Evolutionary conservation across 306 rosid species (phyloP), one percentile per base, ranked within the genome.

Genomic region (Lagenaria siceraria): DNA sequence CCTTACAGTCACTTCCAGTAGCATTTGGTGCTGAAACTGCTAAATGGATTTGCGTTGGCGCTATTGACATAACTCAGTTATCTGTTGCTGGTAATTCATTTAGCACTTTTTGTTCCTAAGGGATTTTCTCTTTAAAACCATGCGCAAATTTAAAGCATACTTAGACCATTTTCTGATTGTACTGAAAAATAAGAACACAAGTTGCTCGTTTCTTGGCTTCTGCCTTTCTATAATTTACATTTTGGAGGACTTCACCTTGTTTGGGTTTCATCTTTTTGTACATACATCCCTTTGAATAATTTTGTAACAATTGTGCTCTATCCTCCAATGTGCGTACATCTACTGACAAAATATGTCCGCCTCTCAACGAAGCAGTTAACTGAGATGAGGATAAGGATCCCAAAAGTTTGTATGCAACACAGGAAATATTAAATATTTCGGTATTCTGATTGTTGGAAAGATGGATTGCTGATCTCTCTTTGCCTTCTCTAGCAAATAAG

Each of bases 41-140:
- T 38, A 96, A 96, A 77, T 96, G 99, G 99, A 96, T 96, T 40
- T 96, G 98, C 15, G 99, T 96, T 62, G 96, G 99, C 5, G 99
- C 99, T 77, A 92, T 96, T 33, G 98, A 96, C 89, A 88, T 96
- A 42, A 90, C 98, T 65, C 99, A 96, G 70, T 15, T 96, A 85
- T 90, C 97, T 31, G 77, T 96, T 12, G 98, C 96, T 36, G 97
- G 99, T 96, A 77, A 76, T 43, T 42, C 70, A 42, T 21, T n/a
- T 63, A 9, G 49, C 38, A 29, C 24, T 43, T 55, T 58, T 38
- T 75, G 13, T 38, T 75, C 59, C 35, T 4, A 15, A 27, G 40
- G 4, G 58, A 27, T 15, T 49, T 25, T 17, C 76, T 25, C 59
- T 71, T 48, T 27, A 15, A 27, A 48, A 8, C 59, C 15, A 25